Percentiles rank a stretch among this genome's conserved stretches.
Evolutionary conservation across 2,329 filamentous ascomycete genomes (phyloP).

Genomic region (Penicillium janthinellum): DNA sequence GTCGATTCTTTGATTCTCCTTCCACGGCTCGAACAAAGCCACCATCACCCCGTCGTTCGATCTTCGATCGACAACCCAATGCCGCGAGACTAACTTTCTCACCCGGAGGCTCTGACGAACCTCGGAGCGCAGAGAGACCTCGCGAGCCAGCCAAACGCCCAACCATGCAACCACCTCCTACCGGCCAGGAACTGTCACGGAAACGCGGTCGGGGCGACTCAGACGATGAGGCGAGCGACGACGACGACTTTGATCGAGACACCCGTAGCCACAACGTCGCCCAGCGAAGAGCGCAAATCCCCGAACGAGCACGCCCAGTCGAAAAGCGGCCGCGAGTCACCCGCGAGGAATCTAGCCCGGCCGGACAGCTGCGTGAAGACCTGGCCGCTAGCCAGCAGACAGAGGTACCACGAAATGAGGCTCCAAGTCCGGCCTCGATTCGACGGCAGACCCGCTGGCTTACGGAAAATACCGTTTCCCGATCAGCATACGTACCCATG

Average conservation of each 20-base stretch:
- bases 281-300: slow-evolving; percentile 39
- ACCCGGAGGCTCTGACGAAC: slow-evolving; percentile 21
- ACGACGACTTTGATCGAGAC: slow-evolving; percentile 50
- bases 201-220: slow-evolving; percentile 21
- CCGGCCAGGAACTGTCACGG: slow-evolving; percentile 3
- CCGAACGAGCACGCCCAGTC: slow-evolving; percentile 6
- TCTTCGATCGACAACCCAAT: slow-evolving; percentile 41
- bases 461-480: not conserved
- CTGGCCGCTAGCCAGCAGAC: not conserved
- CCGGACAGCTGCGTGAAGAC: slow-evolving; percentile 9
- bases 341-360: slow-evolving; percentile 13
- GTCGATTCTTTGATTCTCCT: slow-evolving; percentile 11
- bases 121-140: slow-evolving; percentile 19
- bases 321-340: slow-evolving; percentile 11
- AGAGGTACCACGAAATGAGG: not conserved
- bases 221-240: slow-evolving; percentile 24
- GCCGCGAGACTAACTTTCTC: slow-evolving; percentile 39
- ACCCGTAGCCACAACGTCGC: slow-evolving; percentile 35
- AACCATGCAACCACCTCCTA: not conserved
- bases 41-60: slow-evolving; percentile 21
- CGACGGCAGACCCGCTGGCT: not conserved
- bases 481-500: not conserved
- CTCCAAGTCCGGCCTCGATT: not conserved
- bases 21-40: not conserved
- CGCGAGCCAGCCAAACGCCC: slow-evolving; percentile 10